These are phyloP conservation scores for Botrytis aclada DNA, from an alignment of 2,329 filamentous ascomycete species.

Conservation along the genomic window DNA sequence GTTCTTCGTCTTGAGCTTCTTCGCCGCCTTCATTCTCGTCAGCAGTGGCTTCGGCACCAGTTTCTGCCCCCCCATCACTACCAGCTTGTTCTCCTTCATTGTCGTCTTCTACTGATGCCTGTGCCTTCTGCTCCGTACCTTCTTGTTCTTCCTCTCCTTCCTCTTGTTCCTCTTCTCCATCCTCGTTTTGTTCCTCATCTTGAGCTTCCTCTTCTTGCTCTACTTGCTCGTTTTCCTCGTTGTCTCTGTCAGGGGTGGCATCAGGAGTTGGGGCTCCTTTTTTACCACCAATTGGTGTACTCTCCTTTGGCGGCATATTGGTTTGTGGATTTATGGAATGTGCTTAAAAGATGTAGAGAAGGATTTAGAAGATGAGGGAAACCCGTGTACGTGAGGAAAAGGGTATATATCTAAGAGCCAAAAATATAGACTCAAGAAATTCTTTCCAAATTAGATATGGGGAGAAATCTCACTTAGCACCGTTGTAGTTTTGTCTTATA, in stretches of 20 bases:
- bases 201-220: slow-evolving; percentile 17
- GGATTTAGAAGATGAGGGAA: neutral
- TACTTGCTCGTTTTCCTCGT: neutral
- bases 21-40: slow-evolving; percentile 16
- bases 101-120: slow-evolving; percentile 11
- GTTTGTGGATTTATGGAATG: neutral
- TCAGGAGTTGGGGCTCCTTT: slow-evolving; percentile 7
- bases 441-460: neutral
- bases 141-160: slow-evolving; percentile 12
- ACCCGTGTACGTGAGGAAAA: slow-evolving; percentile 1
- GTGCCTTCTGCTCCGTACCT: slow-evolving; percentile 11
- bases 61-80: neutral
- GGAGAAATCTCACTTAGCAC: neutral
- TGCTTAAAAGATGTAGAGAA: neutral
- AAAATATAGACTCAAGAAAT: neutral
- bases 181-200: slow-evolving; percentile 16
- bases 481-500: slow-evolving; percentile 15
- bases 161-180: slow-evolving; percentile 11
- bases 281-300: slow-evolving; percentile 16
- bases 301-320: slow-evolving; percentile 14
- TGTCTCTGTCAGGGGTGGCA: slow-evolving; percentile 7
- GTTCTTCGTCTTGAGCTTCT: slow-evolving; percentile 10
- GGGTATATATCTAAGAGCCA: neutral
- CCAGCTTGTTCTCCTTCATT: neutral
- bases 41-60: slow-evolving; percentile 13